Conservation (phyloP, 208 protist genomes). For the Trypanosoma lewisi region DNA sequence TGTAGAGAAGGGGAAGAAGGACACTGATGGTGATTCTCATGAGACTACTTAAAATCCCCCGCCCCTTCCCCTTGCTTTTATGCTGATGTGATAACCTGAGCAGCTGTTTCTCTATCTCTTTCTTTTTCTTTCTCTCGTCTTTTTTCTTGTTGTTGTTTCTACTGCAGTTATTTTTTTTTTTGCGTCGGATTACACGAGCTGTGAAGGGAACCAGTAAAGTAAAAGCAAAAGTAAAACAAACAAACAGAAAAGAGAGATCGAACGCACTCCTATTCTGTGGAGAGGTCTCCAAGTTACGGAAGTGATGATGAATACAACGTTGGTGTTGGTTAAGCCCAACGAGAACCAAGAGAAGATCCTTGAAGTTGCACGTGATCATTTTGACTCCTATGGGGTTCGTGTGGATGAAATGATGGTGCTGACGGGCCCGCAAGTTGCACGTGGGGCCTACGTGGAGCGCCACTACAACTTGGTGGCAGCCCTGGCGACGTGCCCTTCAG, state of each 20-base stretch:
- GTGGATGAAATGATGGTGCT: slow-evolving; percentile 51
- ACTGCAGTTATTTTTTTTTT: neutral
- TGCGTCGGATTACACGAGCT: too few relatives aligned
- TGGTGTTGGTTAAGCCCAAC: slow-evolving; percentile 64
- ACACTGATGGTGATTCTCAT: too few relatives aligned
- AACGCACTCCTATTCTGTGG: neutral
- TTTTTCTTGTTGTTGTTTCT: neutral
- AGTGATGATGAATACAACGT: slow-evolving; percentile 45
- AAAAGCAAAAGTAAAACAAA: neutral
- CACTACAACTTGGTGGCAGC: slow-evolving; percentile 55
- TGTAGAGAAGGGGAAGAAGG: too few relatives aligned
- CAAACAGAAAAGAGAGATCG: neutral
- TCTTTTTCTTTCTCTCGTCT: slow-evolving; percentile 2
- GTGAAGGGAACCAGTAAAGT: too few relatives aligned
- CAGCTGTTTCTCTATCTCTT: too few relatives aligned
- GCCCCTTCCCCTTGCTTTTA: neutral
- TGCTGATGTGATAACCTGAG: too few relatives aligned
- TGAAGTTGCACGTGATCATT: slow-evolving; percentile 27
- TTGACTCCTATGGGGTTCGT: slow-evolving; percentile 32
- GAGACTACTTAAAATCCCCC: too few relatives aligned
- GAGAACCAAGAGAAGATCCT: slow-evolving; percentile 44
- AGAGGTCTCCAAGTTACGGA: neutral
- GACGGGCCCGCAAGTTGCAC: slow-evolving; percentile 31
- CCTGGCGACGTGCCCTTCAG: slow-evolving; percentile 39
- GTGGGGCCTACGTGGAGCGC: slow-evolving; percentile 46